phyloP scores from a whole-genome alignment of 2,329 filamentous ascomycete genomes.

The Penicillium sp. region DNA sequence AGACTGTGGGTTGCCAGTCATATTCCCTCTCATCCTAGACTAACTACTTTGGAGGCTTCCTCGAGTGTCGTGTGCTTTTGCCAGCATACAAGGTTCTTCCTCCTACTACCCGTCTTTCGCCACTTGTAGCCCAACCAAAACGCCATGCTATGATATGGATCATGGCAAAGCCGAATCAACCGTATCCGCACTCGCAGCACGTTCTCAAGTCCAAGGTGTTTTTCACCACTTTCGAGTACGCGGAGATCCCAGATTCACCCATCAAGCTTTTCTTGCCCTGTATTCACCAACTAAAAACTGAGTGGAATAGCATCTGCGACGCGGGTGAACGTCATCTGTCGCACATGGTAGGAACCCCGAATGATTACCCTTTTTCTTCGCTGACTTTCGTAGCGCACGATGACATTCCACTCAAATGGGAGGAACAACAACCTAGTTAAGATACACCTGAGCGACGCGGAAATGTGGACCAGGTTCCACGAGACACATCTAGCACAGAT shows the following conservation, averaged over 20 bases:
- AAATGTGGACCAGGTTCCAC: conserved; percentile 1
- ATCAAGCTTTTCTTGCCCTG: not conserved
- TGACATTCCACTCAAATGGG: conserved; percentile 2
- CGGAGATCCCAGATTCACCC: not conserved
- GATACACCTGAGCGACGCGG: conserved; percentile 3
- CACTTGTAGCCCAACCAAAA: not conserved
- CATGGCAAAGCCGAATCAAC: not conserved
- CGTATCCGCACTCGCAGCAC: not conserved
- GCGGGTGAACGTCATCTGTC: not conserved
- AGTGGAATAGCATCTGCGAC: not conserved
- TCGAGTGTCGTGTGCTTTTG: conserved; percentile 1
- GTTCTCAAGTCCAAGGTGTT: not conserved
- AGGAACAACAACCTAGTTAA: not conserved
- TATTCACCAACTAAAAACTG: not conserved
- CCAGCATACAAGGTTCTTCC: not conserved
- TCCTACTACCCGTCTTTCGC: not conserved
- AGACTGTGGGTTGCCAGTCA: not conserved
- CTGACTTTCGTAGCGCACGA: not conserved
- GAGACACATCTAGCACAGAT: not conserved
- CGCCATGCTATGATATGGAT: conserved; percentile 6
- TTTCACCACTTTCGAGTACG: not conserved
- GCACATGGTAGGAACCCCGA: not conserved
- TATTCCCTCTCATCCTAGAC: not conserved
- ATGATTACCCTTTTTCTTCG: not conserved
- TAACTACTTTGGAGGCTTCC: not conserved